Conservation (phyloP, 2,329 filamentous ascomycete species). For the Colletotrichum spinosum region DNA sequence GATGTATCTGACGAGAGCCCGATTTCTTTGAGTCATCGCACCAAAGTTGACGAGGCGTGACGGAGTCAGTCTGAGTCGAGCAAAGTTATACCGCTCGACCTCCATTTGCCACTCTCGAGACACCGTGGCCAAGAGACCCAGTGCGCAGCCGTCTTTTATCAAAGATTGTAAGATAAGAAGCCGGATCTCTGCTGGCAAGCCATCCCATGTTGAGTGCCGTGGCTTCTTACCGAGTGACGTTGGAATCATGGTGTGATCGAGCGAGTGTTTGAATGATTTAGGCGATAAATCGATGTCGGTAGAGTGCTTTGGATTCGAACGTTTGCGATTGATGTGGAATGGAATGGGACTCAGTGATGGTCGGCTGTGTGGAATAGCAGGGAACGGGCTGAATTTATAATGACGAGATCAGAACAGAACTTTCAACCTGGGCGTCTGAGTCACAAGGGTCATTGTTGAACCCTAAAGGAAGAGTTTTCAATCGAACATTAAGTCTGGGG, state of each 20-base stretch:
- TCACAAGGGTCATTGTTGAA: too few species aligned
- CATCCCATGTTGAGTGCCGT: conserved; percentile 33
- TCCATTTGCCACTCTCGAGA: conserved; percentile 46
- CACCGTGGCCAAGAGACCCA: conserved; percentile 43
- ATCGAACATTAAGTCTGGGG: too few species aligned
- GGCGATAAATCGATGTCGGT: not conserved
- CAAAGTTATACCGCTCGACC: conserved; percentile 46
- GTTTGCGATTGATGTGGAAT: not conserved
- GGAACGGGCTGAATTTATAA: too few species aligned
- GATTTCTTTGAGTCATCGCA: conserved; percentile 45
- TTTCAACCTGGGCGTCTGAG: too few species aligned
- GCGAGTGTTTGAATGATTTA: not conserved
- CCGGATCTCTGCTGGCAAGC: conserved; percentile 42
- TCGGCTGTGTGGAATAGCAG: too few species aligned
- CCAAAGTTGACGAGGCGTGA: conserved; percentile 44
- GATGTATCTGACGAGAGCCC: conserved; percentile 43
- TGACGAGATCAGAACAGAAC: too few species aligned
- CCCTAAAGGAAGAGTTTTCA: too few species aligned
- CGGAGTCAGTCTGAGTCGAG: conserved; percentile 45
- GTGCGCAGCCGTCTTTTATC: conserved; percentile 39
- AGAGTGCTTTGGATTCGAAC: not conserved
- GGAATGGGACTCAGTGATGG: too few species aligned
- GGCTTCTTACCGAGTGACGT: not conserved
- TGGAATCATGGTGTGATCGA: not conserved
- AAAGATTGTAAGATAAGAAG: conserved; percentile 41